phyloP scores from a whole-genome alignment of 176 grass and related monocot species.

The Cenchrus fungigraminus region DNA sequence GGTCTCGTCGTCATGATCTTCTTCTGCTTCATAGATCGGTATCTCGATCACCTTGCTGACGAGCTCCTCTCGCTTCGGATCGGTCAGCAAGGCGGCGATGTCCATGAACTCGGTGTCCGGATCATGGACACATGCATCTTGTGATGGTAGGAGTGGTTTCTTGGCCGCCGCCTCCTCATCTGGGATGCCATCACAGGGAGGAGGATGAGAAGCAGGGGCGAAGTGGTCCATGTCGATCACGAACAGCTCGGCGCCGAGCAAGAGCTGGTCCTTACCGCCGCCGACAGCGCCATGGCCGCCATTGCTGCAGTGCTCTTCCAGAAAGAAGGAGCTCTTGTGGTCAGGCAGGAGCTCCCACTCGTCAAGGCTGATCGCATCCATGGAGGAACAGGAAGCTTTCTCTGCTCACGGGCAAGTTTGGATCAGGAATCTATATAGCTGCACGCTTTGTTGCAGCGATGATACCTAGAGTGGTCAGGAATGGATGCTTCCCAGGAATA shows the following conservation, averaged over 20 bases:
- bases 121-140: neutral
- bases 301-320: slow-evolving; percentile 39
- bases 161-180: neutral
- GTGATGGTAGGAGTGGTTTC: neutral
- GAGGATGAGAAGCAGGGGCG: slow-evolving; percentile 39
- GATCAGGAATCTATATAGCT: slow-evolving; percentile 30
- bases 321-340: slow-evolving; percentile 40
- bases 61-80: neutral
- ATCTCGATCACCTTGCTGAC: neutral
- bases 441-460: slow-evolving; percentile 25
- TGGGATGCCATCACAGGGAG: slow-evolving; percentile 30
- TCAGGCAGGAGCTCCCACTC: slow-evolving; percentile 92
- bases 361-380: slow-evolving; percentile 65
- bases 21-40: slow-evolving; percentile 27
- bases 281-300: slow-evolving; percentile 26
- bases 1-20: slow-evolving; percentile 25
- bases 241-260: slow-evolving; percentile 38
- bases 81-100: slow-evolving; percentile 36
- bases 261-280: slow-evolving; percentile 46
- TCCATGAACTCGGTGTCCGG: slow-evolving; percentile 43
- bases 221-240: slow-evolving; percentile 73
- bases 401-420: slow-evolving; percentile 28
- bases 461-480: slow-evolving; percentile 35
- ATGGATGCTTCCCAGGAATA: slow-evolving; percentile 38
- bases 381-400: neutral